Base-by-base conservation (phyloP, 345 rosid species). In the Eucalyptus marginata region DNA sequence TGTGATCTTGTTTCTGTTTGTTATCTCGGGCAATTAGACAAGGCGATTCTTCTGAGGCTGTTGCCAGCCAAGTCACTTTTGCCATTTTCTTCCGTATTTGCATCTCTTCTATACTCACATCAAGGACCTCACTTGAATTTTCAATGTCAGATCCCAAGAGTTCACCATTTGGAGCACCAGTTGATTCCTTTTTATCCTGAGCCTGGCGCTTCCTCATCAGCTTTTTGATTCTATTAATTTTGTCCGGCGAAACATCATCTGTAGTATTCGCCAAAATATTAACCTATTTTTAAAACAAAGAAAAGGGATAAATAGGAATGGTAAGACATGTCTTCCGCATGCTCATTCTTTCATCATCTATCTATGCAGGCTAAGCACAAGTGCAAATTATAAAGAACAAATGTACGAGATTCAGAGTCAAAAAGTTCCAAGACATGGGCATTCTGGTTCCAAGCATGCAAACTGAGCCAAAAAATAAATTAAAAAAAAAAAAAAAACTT, bases 251-350 rank as follows among this genome's bases (percentile, higher is more conserved):
- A 68, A 94, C 96, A 91, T 91, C 92, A 91, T 95, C 97, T 90
- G 97, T 94, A 59, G 98, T 90, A 94, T 95, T 94, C 86, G 95
- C 94, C 96, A 98, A 93, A 89, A 97, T 93, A 92, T 97, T 97
- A 90, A 97, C 99, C 99, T 98, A 88, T 93, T 90, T 88, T 90
- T 59, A 59, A 90, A 87, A 90, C 87, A 91, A 89, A 83, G 44
- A 90, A 80, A 66, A 50, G 83, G 81, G 86, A 90, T 88, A 84
- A 92, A 89, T 90, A 83, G 81, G 79, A 90, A 71, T 56, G 62
- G 56, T n/a, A 81, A 86, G 58, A 44, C 44, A 84, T 25, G 25
- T 50, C 47, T 64, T 43, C 86, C 16, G 86, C 56, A 86, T 88
- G 87, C 81, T 83, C 81, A 88, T 68, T 81, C 88, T 64, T 22